Conservation (phyloP, 768 basidiomycete species). For the Tulasnella calospora region DNA sequence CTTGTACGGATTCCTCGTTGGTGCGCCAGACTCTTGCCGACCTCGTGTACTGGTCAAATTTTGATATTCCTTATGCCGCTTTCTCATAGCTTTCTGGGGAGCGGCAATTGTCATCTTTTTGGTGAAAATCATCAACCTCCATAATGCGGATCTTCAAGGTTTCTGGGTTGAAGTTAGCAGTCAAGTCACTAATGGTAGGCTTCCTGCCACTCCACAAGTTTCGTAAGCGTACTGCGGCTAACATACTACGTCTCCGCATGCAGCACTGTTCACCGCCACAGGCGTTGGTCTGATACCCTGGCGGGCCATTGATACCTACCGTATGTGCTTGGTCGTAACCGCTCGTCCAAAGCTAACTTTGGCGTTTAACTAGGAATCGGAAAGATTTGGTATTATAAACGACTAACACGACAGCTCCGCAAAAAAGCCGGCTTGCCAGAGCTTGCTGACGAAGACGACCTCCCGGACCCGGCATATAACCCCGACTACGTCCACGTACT, state of each 20-base stretch:
- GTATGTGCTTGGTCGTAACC: conserved; percentile 39
- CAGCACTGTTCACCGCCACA: conserved; percentile 73
- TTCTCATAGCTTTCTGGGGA: conserved; percentile 69
- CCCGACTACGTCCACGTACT: conserved; percentile 67
- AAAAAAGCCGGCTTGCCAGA: conserved; percentile 58
- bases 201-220: neutral
- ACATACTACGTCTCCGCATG: neutral
- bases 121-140: conserved; percentile 60
- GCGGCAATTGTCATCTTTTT: conserved; percentile 75
- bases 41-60: conserved; percentile 18
- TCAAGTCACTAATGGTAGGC: conserved; percentile 67
- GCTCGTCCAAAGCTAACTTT: neutral
- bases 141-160: conserved; percentile 62
- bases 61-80: neutral
- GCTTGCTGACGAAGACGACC: conserved; percentile 68
- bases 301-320: conserved; percentile 69
- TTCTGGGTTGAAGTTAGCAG: conserved; percentile 78
- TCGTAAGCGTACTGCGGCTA: neutral
- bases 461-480: conserved; percentile 72
- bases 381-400: conserved; percentile 71
- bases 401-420: conserved; percentile 54
- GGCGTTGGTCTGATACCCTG: conserved; percentile 73
- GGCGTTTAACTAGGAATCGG: conserved; percentile 49
- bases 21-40: conserved; percentile 37
- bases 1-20: conserved; percentile 72